Evolutionary conservation across 2,329 filamentous ascomycete species (phyloP).

Genomic region (Fonsecaea pedrosoi): DNA sequence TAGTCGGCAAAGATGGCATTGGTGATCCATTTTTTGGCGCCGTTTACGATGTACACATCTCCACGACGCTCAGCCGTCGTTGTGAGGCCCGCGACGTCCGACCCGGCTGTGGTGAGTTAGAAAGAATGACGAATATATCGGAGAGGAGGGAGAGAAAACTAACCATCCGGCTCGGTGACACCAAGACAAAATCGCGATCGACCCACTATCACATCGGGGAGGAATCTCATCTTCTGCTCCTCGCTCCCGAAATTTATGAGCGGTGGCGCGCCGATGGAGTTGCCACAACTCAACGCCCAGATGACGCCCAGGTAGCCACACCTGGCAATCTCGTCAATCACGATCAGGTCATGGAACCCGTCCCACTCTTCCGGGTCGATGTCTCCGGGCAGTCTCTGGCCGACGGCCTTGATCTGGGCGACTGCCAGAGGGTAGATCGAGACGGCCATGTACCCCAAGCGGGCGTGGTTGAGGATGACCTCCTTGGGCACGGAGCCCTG

Average conservation of each 20-base stretch:
- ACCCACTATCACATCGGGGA: slow-evolving; percentile 64
- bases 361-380: slow-evolving; percentile 47
- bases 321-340: slow-evolving; percentile 49
- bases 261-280: slow-evolving; percentile 45
- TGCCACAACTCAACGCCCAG: slow-evolving; percentile 45
- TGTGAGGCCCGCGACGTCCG: slow-evolving; percentile 68
- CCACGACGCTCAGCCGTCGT: slow-evolving; percentile 64
- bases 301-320: slow-evolving; percentile 45
- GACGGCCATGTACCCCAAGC: slow-evolving; percentile 32
- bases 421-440: slow-evolving; percentile 31
- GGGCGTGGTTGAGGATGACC: slow-evolving; percentile 28
- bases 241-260: slow-evolving; percentile 44
- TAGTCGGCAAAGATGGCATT: slow-evolving; percentile 98
- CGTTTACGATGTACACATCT: slow-evolving; percentile 68
- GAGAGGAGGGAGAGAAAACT: not conserved
- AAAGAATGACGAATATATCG: not conserved
- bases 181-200: slow-evolving; percentile 66
- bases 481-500: slow-evolving; percentile 57
- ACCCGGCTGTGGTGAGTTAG: slow-evolving; percentile 54
- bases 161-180: slow-evolving; percentile 56
- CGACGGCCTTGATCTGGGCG: slow-evolving; percentile 23
- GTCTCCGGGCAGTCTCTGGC: slow-evolving; percentile 41
- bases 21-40: slow-evolving; percentile 99
- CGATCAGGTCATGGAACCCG: slow-evolving; percentile 48
- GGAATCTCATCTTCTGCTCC: slow-evolving; percentile 53